phyloP scores from a whole-genome alignment of 108 stramenopile species.

The Fragilaria crotonensis region DNA sequence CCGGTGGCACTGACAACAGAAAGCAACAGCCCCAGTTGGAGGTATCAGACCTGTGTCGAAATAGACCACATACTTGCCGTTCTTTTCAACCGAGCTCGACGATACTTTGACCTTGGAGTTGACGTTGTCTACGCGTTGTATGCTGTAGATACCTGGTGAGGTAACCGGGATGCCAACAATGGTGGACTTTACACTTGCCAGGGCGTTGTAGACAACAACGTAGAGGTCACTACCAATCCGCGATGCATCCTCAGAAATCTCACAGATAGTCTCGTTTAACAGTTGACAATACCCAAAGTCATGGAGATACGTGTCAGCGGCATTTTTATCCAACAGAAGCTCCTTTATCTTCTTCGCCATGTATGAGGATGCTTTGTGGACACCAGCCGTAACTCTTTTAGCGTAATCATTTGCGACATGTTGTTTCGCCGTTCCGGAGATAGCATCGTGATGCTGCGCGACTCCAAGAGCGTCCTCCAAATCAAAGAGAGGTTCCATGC shows the following conservation, averaged over 20 bases:
- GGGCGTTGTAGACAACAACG: conserved; percentile 81
- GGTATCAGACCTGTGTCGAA: conserved; percentile 21
- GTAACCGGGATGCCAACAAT: conserved; percentile 68
- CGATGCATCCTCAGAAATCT: conserved; percentile 26
- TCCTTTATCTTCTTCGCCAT: conserved; percentile 33
- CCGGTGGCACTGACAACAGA: conserved; percentile 11
- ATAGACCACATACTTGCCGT: background rate
- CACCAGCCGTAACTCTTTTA: conserved; percentile 55
- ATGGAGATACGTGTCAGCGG: background rate
- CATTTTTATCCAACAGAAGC: conserved; percentile 9
- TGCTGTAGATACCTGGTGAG: conserved; percentile 12
- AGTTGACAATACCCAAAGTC: conserved; percentile 59
- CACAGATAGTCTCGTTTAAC: conserved; percentile 83
- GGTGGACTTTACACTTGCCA: conserved; percentile 39
- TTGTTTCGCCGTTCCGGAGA: conserved; percentile 86
- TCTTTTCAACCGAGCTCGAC: conserved; percentile 6
- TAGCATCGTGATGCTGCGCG: conserved; percentile 88
- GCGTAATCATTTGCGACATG: conserved; percentile 91
- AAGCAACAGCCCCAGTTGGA: conserved; percentile 32
- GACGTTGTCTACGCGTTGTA: conserved; percentile 15
- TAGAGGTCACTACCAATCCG: conserved; percentile 26
- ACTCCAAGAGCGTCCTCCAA: conserved; percentile 81
- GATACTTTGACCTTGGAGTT: too few relatives aligned
- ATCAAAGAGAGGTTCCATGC: conserved; percentile 22
- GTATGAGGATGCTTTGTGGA: conserved; percentile 43